These are phyloP conservation scores for Aquilaria agallochum DNA, from an alignment of 441 rosid species.

Conservation along the genomic window DNA sequence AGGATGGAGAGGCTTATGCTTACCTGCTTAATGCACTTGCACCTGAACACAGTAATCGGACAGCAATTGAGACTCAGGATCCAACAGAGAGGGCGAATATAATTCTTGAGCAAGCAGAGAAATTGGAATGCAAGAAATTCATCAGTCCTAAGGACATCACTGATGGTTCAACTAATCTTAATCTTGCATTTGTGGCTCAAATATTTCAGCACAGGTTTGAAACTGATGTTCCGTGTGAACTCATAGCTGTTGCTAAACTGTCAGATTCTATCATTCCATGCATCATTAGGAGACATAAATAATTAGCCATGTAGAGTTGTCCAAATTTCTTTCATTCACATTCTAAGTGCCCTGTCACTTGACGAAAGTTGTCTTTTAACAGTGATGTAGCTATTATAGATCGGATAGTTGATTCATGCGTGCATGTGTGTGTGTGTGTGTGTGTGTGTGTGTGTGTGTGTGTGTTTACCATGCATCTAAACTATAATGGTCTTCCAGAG, in stretches of 20 bases:
- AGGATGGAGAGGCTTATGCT: constrained; percentile 99
- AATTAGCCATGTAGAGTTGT: too few species aligned
- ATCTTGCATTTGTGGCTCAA: constrained; percentile 96
- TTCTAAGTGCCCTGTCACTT: not conserved
- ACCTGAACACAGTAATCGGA: constrained; percentile 68
- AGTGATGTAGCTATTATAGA: too few species aligned
- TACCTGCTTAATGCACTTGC: constrained; percentile 93
- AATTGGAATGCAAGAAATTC: constrained; percentile 83
- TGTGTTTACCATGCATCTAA: not conserved
- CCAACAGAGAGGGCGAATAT: constrained; percentile 75
- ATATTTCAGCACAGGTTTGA: constrained; percentile 90
- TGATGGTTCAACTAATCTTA: constrained; percentile 97
- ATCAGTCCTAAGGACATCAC: constrained; percentile 86
- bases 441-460: not conserved
- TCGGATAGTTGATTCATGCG: too few species aligned
- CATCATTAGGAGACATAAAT: too few species aligned
- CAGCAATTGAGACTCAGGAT: constrained; percentile 51
- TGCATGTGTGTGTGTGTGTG: not conserved
- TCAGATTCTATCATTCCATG: too few species aligned
- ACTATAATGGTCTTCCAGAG: not conserved
- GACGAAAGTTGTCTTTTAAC: too few species aligned
- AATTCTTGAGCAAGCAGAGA: constrained; percentile 94
- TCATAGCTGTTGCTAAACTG: too few species aligned
- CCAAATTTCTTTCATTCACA: not conserved
- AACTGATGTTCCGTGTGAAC: not conserved